These are phyloP conservation scores for Penicillium tannophilum DNA, from an alignment of 495 filamentous ascomycete species.

Conservation along the genomic window DNA sequence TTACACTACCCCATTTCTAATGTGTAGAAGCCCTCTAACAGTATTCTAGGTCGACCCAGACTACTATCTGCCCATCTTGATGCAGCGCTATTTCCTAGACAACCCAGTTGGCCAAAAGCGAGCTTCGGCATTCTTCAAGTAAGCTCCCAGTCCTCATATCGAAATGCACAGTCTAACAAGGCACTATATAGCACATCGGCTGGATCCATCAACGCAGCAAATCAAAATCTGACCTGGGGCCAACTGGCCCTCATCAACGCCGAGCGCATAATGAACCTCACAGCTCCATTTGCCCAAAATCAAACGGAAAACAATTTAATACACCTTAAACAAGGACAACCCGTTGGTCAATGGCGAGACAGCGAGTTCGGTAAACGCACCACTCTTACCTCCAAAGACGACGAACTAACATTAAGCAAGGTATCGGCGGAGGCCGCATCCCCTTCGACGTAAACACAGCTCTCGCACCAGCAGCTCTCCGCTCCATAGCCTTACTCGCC, in stretches of 20 bases:
- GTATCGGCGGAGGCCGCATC: conserved; percentile 63
- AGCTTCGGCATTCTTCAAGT: conserved; percentile 48
- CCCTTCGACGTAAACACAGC: conserved; percentile 70
- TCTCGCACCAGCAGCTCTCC: conserved; percentile 61
- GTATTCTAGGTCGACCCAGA: conserved; percentile 57
- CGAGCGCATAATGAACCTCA: conserved; percentile 58
- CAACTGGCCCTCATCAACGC: conserved; percentile 54
- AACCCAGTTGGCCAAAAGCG: conserved; percentile 45
- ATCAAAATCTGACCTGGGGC: conserved; percentile 53
- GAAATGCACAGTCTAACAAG: conserved; percentile 2
- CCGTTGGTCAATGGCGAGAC: conserved; percentile 68
- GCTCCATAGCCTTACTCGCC: conserved; percentile 56
- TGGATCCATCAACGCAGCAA: conserved; percentile 45
- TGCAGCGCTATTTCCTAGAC: conserved; percentile 60
- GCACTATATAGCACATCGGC: conserved; percentile 38
- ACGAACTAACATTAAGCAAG: conserved; percentile 8
- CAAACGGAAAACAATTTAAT: conserved; percentile 59
- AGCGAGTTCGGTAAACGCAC: conserved; percentile 42
- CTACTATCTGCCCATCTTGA: conserved; percentile 58
- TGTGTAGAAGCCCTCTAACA: neutral
- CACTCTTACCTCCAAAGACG: neutral
- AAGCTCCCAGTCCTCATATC: neutral
- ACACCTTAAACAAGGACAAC: conserved; percentile 53
- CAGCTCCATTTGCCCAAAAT: conserved; percentile 55
- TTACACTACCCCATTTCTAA: neutral